Evolutionary conservation across 2,329 filamentous ascomycete species (phyloP).

Genomic region (Phyllachora maydis): DNA sequence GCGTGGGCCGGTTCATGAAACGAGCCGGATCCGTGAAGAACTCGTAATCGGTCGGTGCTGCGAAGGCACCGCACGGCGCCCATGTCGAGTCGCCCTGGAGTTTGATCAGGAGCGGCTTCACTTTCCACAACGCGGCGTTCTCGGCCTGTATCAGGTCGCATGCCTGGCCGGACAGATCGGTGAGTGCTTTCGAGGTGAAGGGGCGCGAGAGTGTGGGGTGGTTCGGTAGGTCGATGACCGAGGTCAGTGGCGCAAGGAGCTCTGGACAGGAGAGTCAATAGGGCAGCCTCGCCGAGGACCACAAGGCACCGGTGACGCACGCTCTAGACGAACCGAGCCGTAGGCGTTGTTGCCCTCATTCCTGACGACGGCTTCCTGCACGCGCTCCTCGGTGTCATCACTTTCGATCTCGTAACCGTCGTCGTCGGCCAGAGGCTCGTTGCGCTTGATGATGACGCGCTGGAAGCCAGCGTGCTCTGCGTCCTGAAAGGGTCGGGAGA

Average conservation of each 20-base stretch:
- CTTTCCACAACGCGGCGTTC: conserved; percentile 49
- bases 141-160: conserved; percentile 56
- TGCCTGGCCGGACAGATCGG: conserved; percentile 48
- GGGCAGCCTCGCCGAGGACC: conserved; percentile 8
- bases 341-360: conserved; percentile 60
- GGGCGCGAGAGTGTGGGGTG: conserved; percentile 58
- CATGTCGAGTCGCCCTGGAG: conserved; percentile 57
- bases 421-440: conserved; percentile 52
- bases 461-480: conserved; percentile 56
- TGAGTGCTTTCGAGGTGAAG: conserved; percentile 54
- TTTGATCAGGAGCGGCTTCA: conserved; percentile 52
- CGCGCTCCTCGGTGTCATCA: conserved; percentile 44
- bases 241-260: conserved; percentile 54
- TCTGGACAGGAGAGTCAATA: too few relatives aligned
- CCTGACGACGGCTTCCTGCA: conserved; percentile 36
- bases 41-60: conserved; percentile 31
- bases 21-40: conserved; percentile 27
- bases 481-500: conserved; percentile 23
- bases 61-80: conserved; percentile 37
- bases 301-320: conserved; percentile 21
- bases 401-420: conserved; percentile 61
- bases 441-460: conserved; percentile 53
- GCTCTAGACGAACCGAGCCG: conserved; percentile 46
- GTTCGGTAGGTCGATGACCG: conserved; percentile 51
- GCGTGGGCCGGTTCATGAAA: conserved; percentile 8